A percentile compares a stretch with the other conserved stretches of the same genome.
Conservation (phyloP, 225 moss, liverwort and hornwort species). For the Polytrichum formosum region DNA sequence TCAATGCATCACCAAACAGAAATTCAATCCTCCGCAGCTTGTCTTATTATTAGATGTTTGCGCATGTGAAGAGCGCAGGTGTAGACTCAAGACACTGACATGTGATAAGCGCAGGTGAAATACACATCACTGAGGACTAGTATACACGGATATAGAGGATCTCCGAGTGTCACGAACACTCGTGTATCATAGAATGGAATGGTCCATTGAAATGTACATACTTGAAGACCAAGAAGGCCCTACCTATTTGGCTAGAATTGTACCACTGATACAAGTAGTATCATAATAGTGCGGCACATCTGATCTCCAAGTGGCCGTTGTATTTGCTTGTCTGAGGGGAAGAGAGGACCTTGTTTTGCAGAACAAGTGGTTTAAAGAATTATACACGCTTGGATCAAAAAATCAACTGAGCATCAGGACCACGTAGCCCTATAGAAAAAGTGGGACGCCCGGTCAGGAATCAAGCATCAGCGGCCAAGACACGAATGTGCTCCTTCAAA, state of each 20-base stretch:
- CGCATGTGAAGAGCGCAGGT: too few species aligned
- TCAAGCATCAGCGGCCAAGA: slow-evolving; percentile 32
- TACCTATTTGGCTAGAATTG: not conserved
- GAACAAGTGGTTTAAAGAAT: not conserved
- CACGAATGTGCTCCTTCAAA: slow-evolving; percentile 55
- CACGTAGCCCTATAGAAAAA: not conserved
- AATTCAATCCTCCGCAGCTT: too few species aligned
- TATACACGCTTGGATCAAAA: not conserved
- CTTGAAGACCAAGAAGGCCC: not conserved
- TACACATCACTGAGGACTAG: too few species aligned
- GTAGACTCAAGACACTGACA: too few species aligned
- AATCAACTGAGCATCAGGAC: not conserved
- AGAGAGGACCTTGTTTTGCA: not conserved
- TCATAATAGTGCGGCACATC: not conserved
- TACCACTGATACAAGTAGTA: not conserved
- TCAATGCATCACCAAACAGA: too few species aligned
- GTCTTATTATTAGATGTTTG: too few species aligned
- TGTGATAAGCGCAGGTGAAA: too few species aligned
- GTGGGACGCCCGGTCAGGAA: not conserved
- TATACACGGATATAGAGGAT: too few species aligned
- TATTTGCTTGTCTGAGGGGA: not conserved
- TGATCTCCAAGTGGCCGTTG: not conserved
- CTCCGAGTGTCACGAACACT: not conserved
- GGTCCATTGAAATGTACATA: not conserved
- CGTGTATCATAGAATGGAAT: not conserved